Conservation (phyloP, 495 filamentous ascomycete species). For the Aspergillus homomorphus region DNA sequence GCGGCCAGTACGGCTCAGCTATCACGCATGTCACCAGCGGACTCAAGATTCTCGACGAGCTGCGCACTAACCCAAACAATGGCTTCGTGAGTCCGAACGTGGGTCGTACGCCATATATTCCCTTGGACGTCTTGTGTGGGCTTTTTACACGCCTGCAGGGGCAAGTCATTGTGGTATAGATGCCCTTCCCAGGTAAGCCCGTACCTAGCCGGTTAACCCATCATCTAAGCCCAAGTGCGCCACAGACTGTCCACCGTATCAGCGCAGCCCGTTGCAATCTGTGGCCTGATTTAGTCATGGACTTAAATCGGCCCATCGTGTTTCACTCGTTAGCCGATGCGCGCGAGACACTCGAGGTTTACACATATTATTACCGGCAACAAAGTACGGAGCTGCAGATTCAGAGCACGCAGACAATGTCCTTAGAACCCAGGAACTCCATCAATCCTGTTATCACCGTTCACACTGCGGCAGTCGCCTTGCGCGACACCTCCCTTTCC, state of each 20-base stretch:
- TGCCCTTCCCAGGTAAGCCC: not conserved
- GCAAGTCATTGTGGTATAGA: not conserved
- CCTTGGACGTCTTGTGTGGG: not conserved
- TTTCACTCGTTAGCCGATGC: slow-evolving; percentile 4
- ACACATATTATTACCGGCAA: slow-evolving; percentile 3
- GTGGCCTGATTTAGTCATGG: not conserved
- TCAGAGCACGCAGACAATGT: not conserved
- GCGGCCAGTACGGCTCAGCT: not conserved
- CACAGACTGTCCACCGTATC: not conserved
- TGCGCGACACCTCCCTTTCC: not conserved
- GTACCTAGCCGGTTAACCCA: not conserved
- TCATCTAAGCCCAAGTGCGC: not conserved
- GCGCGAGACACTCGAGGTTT: slow-evolving; percentile 1
- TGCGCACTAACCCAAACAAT: not conserved
- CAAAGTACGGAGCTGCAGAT: not conserved
- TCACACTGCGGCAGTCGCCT: not conserved
- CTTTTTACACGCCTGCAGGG: slow-evolving; percentile 1
- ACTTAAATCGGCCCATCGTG: not conserved
- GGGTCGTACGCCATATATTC: not conserved
- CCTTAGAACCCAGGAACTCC: not conserved
- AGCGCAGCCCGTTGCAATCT: not conserved
- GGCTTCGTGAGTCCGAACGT: too few relatives aligned
- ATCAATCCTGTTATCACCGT: too few relatives aligned
- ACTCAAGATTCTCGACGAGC: slow-evolving; percentile 1
- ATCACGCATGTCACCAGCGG: slow-evolving; percentile 5